Evolutionary conservation across 176 grass and related monocot genomes (phyloP), one percentile per base, ranked within the genome.

Genomic region (Musa itinerans): DNA sequence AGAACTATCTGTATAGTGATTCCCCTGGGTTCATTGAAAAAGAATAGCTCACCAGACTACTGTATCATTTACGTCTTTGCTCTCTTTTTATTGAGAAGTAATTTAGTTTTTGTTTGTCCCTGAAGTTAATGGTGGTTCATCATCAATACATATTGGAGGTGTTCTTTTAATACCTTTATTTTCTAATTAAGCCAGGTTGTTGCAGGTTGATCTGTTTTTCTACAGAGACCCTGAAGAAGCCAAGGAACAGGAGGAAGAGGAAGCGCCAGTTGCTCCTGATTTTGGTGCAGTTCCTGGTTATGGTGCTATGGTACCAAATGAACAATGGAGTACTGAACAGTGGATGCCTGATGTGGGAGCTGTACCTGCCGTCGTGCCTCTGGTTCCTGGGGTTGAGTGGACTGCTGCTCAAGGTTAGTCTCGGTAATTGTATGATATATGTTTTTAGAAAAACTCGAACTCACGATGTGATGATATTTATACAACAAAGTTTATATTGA

Each of bases 171-270:
- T 43, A 43, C 34, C 34, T 43, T 43, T 43, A 43, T 43, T 43
- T 43, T 43, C 34, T 43, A 43, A 43, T 43, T 5, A 43, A 43
- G 4, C 34, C 34, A 43, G 63, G 15, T 1, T 81, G 69, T 68
- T 75, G 79, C 76, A 96, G 92, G 92, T 96, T 51, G 92, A 96
- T 71, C 56, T 96, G 68, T 96, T 96, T 63, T 96, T 96, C 83
- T 96, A 92, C 63, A 89, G 92, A 78, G 89, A 96, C 53, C 92
- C 92, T 17, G 92, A 96, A 74, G 92, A 96, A 79, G 87, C 89
- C 29, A 96, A 96, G 86, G 92, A 96, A 34, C 77, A 85, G 15
- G 92, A 96, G 74, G 92, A 96, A 48, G 92, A 92, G 72, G 89
- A 96, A 82, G 78, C 82, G 78, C 72, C 81, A 57, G 84, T 63